These are phyloP conservation scores for Apophysomyces trapeziformis DNA, from an alignment of 371 early-diverging fungal species.

Conservation along the genomic window DNA sequence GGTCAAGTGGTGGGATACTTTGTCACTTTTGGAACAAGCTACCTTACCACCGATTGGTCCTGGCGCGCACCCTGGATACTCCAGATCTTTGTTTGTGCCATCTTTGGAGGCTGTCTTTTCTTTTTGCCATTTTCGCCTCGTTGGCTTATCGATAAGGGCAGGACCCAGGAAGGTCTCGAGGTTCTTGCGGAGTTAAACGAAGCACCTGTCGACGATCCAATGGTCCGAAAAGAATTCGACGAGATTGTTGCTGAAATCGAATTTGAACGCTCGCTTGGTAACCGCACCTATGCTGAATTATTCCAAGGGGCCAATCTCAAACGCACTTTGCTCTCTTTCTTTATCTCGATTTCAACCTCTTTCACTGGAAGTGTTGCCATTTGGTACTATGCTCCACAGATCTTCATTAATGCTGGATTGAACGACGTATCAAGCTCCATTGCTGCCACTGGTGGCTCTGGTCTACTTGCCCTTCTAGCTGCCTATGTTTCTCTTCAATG, in stretches of 20 bases:
- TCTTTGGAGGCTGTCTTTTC: slow-evolving; percentile 18
- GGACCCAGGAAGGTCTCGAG: slow-evolving; percentile 49
- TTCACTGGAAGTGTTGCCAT: slow-evolving; percentile 70
- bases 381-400: slow-evolving; percentile 51
- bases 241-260: slow-evolving; percentile 45
- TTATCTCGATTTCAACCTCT: slow-evolving; percentile 62
- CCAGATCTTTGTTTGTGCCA: slow-evolving; percentile 31
- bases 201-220: slow-evolving; percentile 39
- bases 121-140: slow-evolving; percentile 60
- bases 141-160: slow-evolving; percentile 58
- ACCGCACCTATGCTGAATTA: slow-evolving; percentile 43
- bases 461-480: slow-evolving; percentile 35
- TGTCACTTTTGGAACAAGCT: slow-evolving; percentile 52
- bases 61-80: slow-evolving; percentile 49
- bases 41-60: slow-evolving; percentile 39
- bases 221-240: slow-evolving; percentile 38
- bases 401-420: slow-evolving; percentile 44
- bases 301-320: slow-evolving; percentile 44
- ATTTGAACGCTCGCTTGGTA: slow-evolving; percentile 44
- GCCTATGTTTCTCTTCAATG: slow-evolving; percentile 64
- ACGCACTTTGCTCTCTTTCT: slow-evolving; percentile 44
- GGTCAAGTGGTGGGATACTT: slow-evolving; percentile 54
- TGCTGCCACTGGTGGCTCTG: slow-evolving; percentile 46
- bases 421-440: slow-evolving; percentile 33
- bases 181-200: slow-evolving; percentile 51